Base-by-base conservation (phyloP, 352 stramenopile genomes). In the Phytopythium mirpurense region DNA sequence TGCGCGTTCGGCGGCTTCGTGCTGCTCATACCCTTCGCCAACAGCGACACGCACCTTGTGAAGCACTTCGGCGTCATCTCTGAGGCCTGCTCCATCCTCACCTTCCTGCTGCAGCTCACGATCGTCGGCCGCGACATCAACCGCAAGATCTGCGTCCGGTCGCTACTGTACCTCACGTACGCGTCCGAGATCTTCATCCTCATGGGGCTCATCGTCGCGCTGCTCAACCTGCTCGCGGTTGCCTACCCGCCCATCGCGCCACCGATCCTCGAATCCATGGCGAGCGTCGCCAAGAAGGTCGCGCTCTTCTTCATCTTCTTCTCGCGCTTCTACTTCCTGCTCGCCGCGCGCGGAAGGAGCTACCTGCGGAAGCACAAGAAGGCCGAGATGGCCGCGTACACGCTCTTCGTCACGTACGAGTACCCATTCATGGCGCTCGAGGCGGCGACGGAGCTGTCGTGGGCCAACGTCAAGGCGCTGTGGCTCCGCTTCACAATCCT, bases 241-340 rank as follows among this genome's bases (percentile, higher is more conserved):
- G 35, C 46, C 5, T 38, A 57, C 6, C 31, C 49, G 15, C 10
- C 37, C 12, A 2, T 44, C n/a, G n/a, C 34, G n/a, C 46, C 46
- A 8, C n/a, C 46, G n/a, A 31, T 52, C 29, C 29, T 52, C 8
- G 10, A 52, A n/a, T 12, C 27, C 27, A 50, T 58, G 10, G 42
- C 42, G 0, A 61, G 65, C 53, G 21, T 55, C 40, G 45, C 63
- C 9, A 62, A 79, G 51, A 57, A 62, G 44, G 10, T 60, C 44
- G 60, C 48, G 18, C 46, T 77, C 29, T 16, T 69, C 36, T 74
- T 76, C 57, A 61, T 74, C 45, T 67, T 73, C 29, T 43, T 68
- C 48, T 78, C 74, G 29, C 69, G 66, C 40, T 79, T 75, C 53
- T 72, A 64, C 37, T 76, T 68, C 42, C 37, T 77, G 21, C 34